These are phyloP conservation scores for Pythium brachiatum DNA, from an alignment of 352 stramenopile genomes.

Conservation along the genomic window DNA sequence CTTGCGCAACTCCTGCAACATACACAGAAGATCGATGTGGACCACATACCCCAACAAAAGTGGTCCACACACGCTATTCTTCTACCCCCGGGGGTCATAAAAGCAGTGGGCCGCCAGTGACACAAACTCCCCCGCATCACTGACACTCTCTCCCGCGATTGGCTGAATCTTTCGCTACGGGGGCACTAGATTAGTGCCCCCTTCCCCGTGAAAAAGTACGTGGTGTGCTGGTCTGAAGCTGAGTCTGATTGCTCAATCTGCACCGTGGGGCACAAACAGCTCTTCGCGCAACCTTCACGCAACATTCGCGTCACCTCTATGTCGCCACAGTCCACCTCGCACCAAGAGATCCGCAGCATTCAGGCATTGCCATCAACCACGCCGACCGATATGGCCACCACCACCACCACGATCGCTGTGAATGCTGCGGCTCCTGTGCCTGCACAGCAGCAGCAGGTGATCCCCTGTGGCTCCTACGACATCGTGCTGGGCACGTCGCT, in stretches of 20 bases:
- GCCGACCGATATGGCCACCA: background rate
- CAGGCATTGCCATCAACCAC: constrained; percentile 4
- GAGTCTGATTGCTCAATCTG: constrained; percentile 23
- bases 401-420: background rate
- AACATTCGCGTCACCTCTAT: constrained; percentile 17
- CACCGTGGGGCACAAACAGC: background rate
- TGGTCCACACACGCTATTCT: background rate
- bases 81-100: background rate
- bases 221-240: background rate
- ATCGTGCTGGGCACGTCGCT: constrained; percentile 73
- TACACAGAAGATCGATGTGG: background rate
- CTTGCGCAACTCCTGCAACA: constrained; percentile 4
- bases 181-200: constrained; percentile 7
- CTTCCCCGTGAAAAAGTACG: constrained; percentile 1
- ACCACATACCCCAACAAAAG: background rate
- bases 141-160: constrained; percentile 7
- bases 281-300: background rate
- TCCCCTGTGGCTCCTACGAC: constrained; percentile 79
- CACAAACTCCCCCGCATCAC: background rate
- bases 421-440: no score
- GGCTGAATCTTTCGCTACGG: background rate
- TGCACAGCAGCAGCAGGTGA: constrained; percentile 8
- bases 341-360: constrained; percentile 13
- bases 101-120: background rate
- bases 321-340: constrained; percentile 1